Percentiles rank a stretch among this genome's conserved stretches.
Evolutionary conservation across 164 flowering plant species (phyloP).

Genomic region (Litsea cubeba): DNA sequence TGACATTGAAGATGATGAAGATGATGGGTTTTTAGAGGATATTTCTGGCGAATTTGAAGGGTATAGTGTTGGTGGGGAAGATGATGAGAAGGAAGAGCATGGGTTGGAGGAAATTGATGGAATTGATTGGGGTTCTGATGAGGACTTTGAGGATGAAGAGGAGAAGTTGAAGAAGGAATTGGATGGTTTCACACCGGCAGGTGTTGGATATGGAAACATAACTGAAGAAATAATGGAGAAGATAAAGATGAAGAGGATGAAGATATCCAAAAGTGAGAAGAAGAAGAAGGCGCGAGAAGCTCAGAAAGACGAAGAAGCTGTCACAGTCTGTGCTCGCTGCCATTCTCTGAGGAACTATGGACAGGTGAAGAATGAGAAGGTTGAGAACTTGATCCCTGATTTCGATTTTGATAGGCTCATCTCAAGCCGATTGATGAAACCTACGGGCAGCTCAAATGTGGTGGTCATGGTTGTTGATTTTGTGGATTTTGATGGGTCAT

Average conservation of each 20-base stretch:
- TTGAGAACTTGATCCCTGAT: slow-evolving; percentile 92
- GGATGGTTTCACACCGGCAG: slow-evolving; percentile 71
- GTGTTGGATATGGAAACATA: slow-evolving; percentile 82
- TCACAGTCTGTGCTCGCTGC: slow-evolving; percentile 88
- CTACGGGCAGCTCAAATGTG: slow-evolving; percentile 53
- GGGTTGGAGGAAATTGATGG: slow-evolving; percentile 27
- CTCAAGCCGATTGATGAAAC: slow-evolving; percentile 67
- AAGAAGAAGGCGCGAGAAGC: slow-evolving; percentile 60
- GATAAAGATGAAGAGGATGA: slow-evolving; percentile 36
- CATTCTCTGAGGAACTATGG: slow-evolving; percentile 93
- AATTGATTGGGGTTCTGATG: slow-evolving; percentile 61
- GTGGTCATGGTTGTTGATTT: slow-evolving; percentile 96
- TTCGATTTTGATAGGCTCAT: slow-evolving; percentile 89
- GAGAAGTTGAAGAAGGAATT: slow-evolving; percentile 42
- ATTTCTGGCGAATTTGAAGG: slow-evolving; percentile 16
- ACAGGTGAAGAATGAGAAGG: slow-evolving; percentile 74
- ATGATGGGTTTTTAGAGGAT: slow-evolving; percentile 9
- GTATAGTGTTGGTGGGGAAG: slow-evolving; percentile 19
- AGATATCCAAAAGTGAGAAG: slow-evolving; percentile 68
- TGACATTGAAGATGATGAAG: slow-evolving; percentile 2
- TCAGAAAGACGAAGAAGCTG: slow-evolving; percentile 37
- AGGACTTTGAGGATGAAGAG: slow-evolving; percentile 53
- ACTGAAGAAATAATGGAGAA: slow-evolving; percentile 57
- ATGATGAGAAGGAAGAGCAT: slow-evolving; percentile 28
- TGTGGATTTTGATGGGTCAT: slow-evolving; percentile 96